Evolutionary conservation across 2,329 filamentous ascomycete species (phyloP), one percentile per base, ranked within the genome.

Genomic region (Xylaria sp.): DNA sequence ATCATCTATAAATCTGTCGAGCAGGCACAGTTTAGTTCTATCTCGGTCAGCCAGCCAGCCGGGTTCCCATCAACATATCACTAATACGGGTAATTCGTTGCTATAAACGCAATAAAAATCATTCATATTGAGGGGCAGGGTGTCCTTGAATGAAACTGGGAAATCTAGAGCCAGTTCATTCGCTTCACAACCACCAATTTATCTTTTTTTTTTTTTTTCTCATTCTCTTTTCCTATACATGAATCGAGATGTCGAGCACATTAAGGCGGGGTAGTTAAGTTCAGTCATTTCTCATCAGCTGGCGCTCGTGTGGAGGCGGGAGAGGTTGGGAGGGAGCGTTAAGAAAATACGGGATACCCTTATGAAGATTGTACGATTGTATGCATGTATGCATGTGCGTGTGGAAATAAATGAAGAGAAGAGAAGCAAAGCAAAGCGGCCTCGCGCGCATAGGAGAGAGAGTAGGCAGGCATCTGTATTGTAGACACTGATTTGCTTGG

Each of bases 301-400:
- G 50, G 62, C 42, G 51, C 65, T 62, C 27, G 8, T 18, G 27
- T 29, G 40, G 32, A 29, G 65, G 6, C 23, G 35, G 42, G 21
- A 25, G 23, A 32, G 47, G 18, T 23, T 25, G 48, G 42, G 29
- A 51, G 25, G 37, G 61, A 27, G n/a, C n/a, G 40, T 10, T 25
- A 13, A 29, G 44, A 35, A 40, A 23, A 23, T 4, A 48, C 25
- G 32, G 53, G 55, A 44, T 40, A 37, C 35, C 35, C 47, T 32
- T 44, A 51, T 16, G 35, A 60, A 68, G 54, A 50, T 29, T 64
- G 60, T 68, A 64, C 54, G 53, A 59, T 51, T 47, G 35, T n/a
- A 44, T 42, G 29, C 5, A 44, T 44, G 25, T 53, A 21, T 35
- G 21, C 5, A 44, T 42, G 13, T 10, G 21, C 23, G 18, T 42